Conservation (phyloP, 2,329 filamentous ascomycete genomes). For the Ambrosiella beaveri region DNA sequence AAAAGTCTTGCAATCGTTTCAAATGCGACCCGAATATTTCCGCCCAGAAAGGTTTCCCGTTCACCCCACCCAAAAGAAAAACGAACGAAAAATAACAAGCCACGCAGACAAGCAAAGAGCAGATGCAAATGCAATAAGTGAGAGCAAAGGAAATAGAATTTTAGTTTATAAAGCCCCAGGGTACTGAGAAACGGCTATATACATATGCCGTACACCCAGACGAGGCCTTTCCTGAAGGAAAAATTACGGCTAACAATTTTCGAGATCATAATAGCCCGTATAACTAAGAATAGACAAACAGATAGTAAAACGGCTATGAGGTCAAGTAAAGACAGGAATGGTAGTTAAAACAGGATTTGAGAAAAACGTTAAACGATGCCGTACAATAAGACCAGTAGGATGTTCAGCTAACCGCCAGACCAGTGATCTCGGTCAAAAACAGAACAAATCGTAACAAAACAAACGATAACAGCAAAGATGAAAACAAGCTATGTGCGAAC, state of each 20-base stretch:
- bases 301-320: background rate
- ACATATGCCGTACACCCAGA: too few relatives aligned
- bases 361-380: background rate
- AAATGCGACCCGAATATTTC: background rate
- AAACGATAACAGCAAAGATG: background rate
- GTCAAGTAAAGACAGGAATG: background rate
- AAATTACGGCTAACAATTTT: too few relatives aligned
- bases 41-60: background rate
- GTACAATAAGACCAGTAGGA: background rate
- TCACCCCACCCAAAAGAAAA: background rate
- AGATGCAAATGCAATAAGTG: too few relatives aligned
- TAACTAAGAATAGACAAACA: background rate
- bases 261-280: background rate
- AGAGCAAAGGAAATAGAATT: too few relatives aligned
- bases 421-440: background rate
- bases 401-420: background rate
- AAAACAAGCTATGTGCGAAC: constrained; percentile 5
- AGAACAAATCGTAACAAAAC: background rate
- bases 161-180: too few relatives aligned
- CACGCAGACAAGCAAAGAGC: background rate
- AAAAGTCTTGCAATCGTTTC: background rate
- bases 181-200: too few relatives aligned
- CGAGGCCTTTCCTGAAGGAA: too few relatives aligned
- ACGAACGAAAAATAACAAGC: background rate
- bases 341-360: background rate